Evolutionary conservation across 306 rosid genomes (phyloP).

Genomic region (Quercus agrifolia): DNA sequence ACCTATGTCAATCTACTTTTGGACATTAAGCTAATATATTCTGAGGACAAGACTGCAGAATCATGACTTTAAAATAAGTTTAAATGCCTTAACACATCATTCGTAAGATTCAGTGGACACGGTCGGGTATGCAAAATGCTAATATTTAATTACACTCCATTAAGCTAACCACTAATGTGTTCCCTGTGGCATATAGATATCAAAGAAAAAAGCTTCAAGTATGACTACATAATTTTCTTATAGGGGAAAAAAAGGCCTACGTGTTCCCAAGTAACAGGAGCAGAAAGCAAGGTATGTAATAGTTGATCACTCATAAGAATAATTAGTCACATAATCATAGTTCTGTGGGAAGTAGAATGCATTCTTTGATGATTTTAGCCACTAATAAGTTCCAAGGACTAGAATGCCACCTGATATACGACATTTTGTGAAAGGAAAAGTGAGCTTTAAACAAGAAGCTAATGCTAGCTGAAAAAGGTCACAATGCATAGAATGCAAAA

Average conservation of each 20-base stretch:
- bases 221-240: background rate
- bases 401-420: background rate
- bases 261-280: background rate
- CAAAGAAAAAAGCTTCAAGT: background rate
- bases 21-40: background rate
- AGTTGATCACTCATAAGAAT: background rate
- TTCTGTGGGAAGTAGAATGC: background rate
- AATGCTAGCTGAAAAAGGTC: background rate
- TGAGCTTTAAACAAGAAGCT: background rate
- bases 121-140: background rate
- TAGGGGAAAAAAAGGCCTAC: too few species aligned
- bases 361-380: background rate
- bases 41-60: background rate
- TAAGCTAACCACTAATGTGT: background rate
- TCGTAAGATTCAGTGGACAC: background rate
- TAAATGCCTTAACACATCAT: background rate
- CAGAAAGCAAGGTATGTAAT: background rate
- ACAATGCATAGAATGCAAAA: background rate
- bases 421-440: background rate
- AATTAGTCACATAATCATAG: background rate
- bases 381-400: background rate
- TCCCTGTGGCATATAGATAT: background rate
- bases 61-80: background rate
- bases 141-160: background rate
- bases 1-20: background rate